Evolutionary conservation across 257 asterid genomes (phyloP), one percentile per base, ranked within the genome.

Genomic region (Fraxinus excelsior): DNA sequence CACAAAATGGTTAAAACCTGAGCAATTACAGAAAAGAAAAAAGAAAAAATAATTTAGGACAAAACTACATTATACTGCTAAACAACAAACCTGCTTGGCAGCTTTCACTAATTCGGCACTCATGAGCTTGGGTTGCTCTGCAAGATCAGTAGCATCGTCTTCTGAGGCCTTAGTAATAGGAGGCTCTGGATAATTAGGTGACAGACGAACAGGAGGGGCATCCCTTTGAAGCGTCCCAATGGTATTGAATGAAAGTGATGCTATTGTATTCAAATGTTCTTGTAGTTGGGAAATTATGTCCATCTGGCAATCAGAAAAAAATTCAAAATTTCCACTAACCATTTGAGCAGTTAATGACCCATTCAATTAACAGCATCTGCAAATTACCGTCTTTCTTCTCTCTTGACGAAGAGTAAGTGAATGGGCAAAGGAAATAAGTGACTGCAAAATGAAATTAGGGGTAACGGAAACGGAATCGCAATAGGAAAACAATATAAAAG

Each of bases 201-300:
- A 89, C 31, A 95, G 78, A 84, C 92, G 96, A 19, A 93, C 99
- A 2, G 98, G 94, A 79, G 93, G 91, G 51, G 98, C 97, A 74
- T 94, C 98, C 81, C 97, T 88, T 74, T 95, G 99, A 72, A 95
- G 96, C 0, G 96, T 82, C n/a, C 99, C 98, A 29, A 90, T 85
- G 25, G 97, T 89, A 73, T 93, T 95, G 86, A 91, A 93, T 21
- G 98, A 92, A 56, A 91, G 79, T 49, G 91, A 87, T 35, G 97
- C 96, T 40, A 92, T 74, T 19, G 91, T 80, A 70, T 94, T 92
- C 64, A 86, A 89, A 79, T 91, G 97, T 77, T 94, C 98, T 85
- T 92, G 98, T 76, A 94, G 76, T 72, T 92, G 97, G 10, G 97
- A 88, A 74, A 91, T 92, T 78, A 94, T 92, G 80, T 94, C 98